A percentile compares a stretch with the other conserved stretches of the same genome.
These are phyloP conservation scores for Tetrahymena elliotti DNA, from an alignment of 73 alveolate genomes.

Conservation along the genomic window DNA sequence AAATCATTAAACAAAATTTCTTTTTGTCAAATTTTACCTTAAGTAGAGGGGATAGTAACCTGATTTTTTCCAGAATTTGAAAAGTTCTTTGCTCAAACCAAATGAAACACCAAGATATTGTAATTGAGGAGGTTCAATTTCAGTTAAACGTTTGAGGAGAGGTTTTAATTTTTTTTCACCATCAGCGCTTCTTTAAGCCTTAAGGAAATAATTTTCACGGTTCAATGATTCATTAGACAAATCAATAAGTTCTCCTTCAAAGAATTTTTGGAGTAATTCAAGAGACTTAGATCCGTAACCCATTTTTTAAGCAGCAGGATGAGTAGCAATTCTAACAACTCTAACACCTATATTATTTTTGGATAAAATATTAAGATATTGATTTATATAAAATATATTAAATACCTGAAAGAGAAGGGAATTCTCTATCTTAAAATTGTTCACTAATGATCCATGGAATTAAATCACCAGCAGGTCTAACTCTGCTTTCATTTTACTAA, in stretches of 20 bases:
- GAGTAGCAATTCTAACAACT: constrained; percentile 99
- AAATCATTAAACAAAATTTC: too few relatives aligned
- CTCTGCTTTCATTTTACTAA: constrained; percentile 47
- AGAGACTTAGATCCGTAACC: constrained; percentile 94
- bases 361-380: neutral
- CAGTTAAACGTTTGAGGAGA: constrained; percentile 83
- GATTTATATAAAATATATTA: neutral
- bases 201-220: constrained; percentile 7
- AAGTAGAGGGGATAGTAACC: constrained; percentile 92
- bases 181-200: constrained; percentile 6
- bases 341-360: constrained; percentile 60
- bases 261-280: constrained; percentile 73
- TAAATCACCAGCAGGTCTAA: constrained; percentile 90
- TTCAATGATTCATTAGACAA: neutral
- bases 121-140: constrained; percentile 76
- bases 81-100: constrained; percentile 85
- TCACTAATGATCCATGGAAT: constrained; percentile 99
- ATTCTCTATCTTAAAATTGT: constrained; percentile 87
- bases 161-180: constrained; percentile 74
- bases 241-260: constrained; percentile 77
- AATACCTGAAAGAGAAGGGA: constrained; percentile 78
- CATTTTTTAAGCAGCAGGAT: constrained; percentile 94
- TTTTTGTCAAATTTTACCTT: constrained; percentile 43
- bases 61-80: constrained; percentile 94
- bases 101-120: constrained; percentile 92